phyloP scores from a whole-genome alignment of 2,329 filamentous ascomycete genomes.

The Fusarium mexicanum region DNA sequence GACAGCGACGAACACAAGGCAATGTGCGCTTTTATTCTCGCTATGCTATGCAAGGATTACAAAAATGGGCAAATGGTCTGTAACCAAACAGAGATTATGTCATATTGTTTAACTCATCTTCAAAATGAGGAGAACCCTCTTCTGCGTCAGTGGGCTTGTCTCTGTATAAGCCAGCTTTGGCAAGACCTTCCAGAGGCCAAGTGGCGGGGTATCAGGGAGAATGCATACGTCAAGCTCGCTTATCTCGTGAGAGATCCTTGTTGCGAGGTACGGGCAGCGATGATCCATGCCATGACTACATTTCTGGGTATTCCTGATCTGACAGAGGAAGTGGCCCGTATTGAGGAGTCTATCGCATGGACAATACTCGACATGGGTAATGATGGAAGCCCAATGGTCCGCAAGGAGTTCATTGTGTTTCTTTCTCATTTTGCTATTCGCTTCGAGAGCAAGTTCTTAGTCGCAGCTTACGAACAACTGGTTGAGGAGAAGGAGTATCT shows the following conservation, averaged over 20 bases:
- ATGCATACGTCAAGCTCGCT: slow-evolving; percentile 83
- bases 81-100: slow-evolving; percentile 89
- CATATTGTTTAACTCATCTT: slow-evolving; percentile 85
- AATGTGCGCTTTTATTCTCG: slow-evolving; percentile 98
- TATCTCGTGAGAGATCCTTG: slow-evolving; percentile 85
- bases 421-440: slow-evolving; percentile 90
- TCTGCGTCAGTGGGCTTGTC: slow-evolving; percentile 92
- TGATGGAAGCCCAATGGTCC: slow-evolving; percentile 93
- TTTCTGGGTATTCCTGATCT: slow-evolving; percentile 94
- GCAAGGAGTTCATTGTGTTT: slow-evolving; percentile 92
- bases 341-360: slow-evolving; percentile 90
- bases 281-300: slow-evolving; percentile 91
- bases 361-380: slow-evolving; percentile 91
- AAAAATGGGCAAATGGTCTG: slow-evolving; percentile 92
- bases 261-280: slow-evolving; percentile 91
- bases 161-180: slow-evolving; percentile 97
- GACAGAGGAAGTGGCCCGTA: slow-evolving; percentile 88
- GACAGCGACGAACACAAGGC: slow-evolving; percentile 95
- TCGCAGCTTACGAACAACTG: slow-evolving; percentile 91
- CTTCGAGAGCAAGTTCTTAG: slow-evolving; percentile 91
- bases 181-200: slow-evolving; percentile 90
- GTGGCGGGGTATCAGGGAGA: slow-evolving; percentile 91
- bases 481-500: slow-evolving; percentile 82
- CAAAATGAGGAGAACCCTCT: slow-evolving; percentile 88
- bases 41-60: slow-evolving; percentile 96